Evolutionary conservation across 352 stramenopile species (phyloP).

Genomic region (Phytopythium montanum): DNA sequence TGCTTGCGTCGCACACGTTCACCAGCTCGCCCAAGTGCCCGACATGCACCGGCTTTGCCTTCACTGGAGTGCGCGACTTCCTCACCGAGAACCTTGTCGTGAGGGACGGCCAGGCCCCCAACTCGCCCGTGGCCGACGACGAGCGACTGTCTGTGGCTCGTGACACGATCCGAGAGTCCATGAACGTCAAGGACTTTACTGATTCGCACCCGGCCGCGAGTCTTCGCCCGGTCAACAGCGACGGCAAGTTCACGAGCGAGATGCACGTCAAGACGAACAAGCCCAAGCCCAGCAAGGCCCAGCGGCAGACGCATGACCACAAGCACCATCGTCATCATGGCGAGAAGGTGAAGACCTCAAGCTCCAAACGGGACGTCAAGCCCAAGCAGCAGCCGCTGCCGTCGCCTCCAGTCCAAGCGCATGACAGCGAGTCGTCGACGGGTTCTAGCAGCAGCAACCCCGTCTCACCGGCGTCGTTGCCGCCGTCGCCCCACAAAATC

Average conservation of each 20-base stretch:
- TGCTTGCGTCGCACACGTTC: conserved; percentile 82
- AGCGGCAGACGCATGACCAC: conserved; percentile 7
- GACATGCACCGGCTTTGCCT: conserved; percentile 67
- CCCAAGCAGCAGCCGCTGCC: conserved; percentile 7
- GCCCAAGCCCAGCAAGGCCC: conserved; percentile 13
- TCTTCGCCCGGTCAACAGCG: conserved; percentile 53
- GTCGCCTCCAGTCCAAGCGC: conserved; percentile 18
- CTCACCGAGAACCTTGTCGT: conserved; percentile 40
- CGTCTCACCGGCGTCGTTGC: conserved; percentile 24
- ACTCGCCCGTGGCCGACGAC: conserved; percentile 9
- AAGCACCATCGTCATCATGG: conserved; percentile 12
- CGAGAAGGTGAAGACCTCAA: conserved; percentile 6
- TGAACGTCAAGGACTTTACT: conserved; percentile 79
- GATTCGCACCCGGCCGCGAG: conserved; percentile 46
- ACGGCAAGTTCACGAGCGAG: conserved; percentile 52
- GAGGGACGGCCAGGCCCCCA: conserved; percentile 1
- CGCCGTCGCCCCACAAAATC: conserved; percentile 10
- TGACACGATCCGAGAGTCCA: conserved; percentile 52
- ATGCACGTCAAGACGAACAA: conserved; percentile 11
- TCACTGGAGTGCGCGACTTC: conserved; percentile 78
- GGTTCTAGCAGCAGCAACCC: conserved; percentile 19
- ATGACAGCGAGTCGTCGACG: conserved; percentile 20
- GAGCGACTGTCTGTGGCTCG: conserved; percentile 14
- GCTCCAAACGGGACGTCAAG: conserved; percentile 1
- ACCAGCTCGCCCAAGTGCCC: conserved; percentile 76